phyloP scores from a whole-genome alignment of 208 protist species.

The Novymonas esmeraldas region DNA sequence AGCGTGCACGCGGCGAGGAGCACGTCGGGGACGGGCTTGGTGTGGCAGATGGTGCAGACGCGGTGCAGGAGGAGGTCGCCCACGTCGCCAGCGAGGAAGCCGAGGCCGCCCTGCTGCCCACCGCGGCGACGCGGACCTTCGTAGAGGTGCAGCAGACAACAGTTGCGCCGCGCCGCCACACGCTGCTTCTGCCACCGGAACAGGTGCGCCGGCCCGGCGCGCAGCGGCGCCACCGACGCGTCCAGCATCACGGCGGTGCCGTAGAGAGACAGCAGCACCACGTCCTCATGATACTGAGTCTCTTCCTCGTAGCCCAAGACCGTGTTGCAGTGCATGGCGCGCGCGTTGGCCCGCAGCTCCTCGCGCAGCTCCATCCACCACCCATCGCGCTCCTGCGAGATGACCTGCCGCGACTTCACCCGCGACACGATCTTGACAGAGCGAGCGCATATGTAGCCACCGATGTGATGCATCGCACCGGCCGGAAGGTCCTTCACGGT shows the following conservation, averaged over 20 bases:
- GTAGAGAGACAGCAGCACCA: slow-evolving; percentile 84
- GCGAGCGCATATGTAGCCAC: slow-evolving; percentile 84
- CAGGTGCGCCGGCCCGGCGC: slow-evolving; percentile 69
- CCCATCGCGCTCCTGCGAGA: slow-evolving; percentile 88
- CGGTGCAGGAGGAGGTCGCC: slow-evolving; percentile 46
- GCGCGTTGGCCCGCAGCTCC: slow-evolving; percentile 89
- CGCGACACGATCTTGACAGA: slow-evolving; percentile 91
- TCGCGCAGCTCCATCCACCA: slow-evolving; percentile 95
- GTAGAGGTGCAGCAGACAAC: slow-evolving; percentile 75
- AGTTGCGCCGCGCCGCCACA: slow-evolving; percentile 43
- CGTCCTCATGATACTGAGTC: slow-evolving; percentile 84
- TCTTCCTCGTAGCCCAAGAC: slow-evolving; percentile 92
- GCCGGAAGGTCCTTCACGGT: slow-evolving; percentile 87
- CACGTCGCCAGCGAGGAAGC: slow-evolving; percentile 30
- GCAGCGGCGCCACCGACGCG: slow-evolving; percentile 51
- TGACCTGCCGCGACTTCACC: slow-evolving; percentile 81
- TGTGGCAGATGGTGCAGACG: slow-evolving; percentile 72
- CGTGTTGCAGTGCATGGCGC: slow-evolving; percentile 89
- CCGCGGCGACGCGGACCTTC: slow-evolving; percentile 33
- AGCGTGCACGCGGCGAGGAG: slow-evolving; percentile 81
- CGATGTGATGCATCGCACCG: slow-evolving; percentile 79
- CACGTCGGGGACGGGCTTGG: slow-evolving; percentile 76
- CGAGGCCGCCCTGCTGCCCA: slow-evolving; percentile 14
- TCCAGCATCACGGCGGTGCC: slow-evolving; percentile 91
- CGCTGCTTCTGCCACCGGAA: slow-evolving; percentile 55